phyloP scores from a whole-genome alignment of 176 grass and related monocot species.

The Hordeum vulgare region DNA sequence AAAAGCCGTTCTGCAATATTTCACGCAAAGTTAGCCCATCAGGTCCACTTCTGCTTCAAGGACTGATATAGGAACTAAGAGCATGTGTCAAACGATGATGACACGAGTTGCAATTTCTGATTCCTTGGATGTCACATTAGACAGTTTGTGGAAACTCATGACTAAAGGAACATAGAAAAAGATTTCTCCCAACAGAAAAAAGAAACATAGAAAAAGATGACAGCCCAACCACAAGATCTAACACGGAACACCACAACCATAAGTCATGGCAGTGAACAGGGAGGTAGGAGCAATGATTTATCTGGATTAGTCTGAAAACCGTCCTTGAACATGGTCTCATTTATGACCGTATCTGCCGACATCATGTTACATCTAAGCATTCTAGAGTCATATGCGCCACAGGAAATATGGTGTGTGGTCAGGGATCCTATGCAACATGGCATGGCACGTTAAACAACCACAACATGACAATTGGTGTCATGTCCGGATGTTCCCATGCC shows the following conservation, averaged over 20 bases:
- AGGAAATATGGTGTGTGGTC: conserved; percentile 14
- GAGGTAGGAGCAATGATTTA: not conserved
- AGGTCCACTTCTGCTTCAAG: not conserved
- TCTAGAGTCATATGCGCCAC: conserved; percentile 7
- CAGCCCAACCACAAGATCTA: not conserved
- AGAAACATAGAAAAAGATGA: not conserved
- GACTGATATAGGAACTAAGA: conserved; percentile 9
- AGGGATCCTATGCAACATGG: conserved; percentile 2
- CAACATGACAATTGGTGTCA: conserved; percentile 4
- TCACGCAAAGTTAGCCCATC: conserved; percentile 1
- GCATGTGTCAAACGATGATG: not conserved
- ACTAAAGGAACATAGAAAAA: not conserved
- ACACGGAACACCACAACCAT: not conserved
- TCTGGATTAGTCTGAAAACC: not conserved
- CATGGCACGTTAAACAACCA: not conserved
- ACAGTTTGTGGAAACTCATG: not conserved
- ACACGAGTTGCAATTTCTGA: not conserved
- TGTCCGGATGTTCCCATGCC: not conserved
- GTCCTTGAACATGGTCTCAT: not conserved
- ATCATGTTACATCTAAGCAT: conserved; percentile 8
- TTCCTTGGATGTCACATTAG: not conserved
- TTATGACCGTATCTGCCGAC: conserved; percentile 17
- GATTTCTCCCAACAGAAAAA: not conserved
- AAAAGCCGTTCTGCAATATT: conserved; percentile 72
- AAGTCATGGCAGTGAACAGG: not conserved